A percentile compares a stretch with the other conserved stretches of the same genome.
phyloP scores from a whole-genome alignment of 768 basidiomycete genomes.

The Gautieria morchelliformis region DNA sequence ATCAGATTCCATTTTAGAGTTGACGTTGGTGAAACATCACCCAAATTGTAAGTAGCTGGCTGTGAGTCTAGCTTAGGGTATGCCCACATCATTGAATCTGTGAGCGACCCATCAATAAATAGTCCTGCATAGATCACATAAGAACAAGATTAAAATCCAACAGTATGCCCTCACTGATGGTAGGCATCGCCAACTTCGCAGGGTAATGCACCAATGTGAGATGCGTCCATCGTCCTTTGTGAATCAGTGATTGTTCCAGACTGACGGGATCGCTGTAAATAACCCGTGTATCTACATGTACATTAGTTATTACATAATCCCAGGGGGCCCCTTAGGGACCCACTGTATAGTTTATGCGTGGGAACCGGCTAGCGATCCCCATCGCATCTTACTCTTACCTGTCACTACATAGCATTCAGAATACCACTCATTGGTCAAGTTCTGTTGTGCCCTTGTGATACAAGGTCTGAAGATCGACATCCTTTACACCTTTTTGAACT shows the following conservation, averaged over 20 bases:
- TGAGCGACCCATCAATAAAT: constrained; percentile 64
- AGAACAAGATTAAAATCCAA: constrained; percentile 1
- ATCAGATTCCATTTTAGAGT: neutral
- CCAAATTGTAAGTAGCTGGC: constrained; percentile 40
- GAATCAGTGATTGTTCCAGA: constrained; percentile 38
- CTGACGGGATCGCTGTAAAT: constrained; percentile 30
- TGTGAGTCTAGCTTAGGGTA: constrained; percentile 50
- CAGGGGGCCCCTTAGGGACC: too few relatives aligned
- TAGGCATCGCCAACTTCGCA: constrained; percentile 42
- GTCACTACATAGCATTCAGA: too few relatives aligned
- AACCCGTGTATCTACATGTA: too few relatives aligned
- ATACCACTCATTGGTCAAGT: too few relatives aligned
- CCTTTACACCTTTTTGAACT: too few relatives aligned
- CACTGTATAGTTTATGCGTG: too few relatives aligned
- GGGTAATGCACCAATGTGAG: constrained; percentile 58
- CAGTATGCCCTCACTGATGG: constrained; percentile 37
- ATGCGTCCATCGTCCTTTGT: constrained; percentile 63
- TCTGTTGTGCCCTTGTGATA: too few relatives aligned
- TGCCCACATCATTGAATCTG: constrained; percentile 50
- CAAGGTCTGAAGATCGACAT: too few relatives aligned
- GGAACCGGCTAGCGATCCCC: too few relatives aligned
- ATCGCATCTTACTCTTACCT: too few relatives aligned
- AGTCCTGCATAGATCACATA: constrained; percentile 37
- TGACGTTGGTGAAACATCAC: constrained; percentile 20
- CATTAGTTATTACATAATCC: too few relatives aligned